Percentiles rank a stretch among this genome's conserved stretches.
Conservation (phyloP, 2,329 filamentous ascomycete genomes). For the Colletotrichum sublineola region DNA sequence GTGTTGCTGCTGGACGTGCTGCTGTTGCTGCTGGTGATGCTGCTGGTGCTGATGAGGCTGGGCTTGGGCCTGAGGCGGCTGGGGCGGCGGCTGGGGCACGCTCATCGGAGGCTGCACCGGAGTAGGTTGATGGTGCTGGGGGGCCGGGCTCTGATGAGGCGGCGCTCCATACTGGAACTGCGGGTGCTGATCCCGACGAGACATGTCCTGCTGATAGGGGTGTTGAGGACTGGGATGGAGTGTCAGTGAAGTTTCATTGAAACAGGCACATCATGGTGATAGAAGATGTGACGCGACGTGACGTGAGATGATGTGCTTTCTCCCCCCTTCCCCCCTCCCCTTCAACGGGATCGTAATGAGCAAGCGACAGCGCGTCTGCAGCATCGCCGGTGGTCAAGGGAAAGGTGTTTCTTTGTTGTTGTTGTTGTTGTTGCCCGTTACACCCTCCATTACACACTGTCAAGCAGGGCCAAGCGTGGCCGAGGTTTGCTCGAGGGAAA, state of each 20-base stretch:
- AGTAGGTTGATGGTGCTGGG: slow-evolving; percentile 54
- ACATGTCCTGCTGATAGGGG: slow-evolving; percentile 66
- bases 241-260: slow-evolving; percentile 38
- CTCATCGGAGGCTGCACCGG: slow-evolving; percentile 60
- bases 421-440: slow-evolving; percentile 38
- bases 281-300: background rate
- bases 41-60: slow-evolving; percentile 49
- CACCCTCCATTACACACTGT: slow-evolving; percentile 30
- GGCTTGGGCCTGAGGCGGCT: slow-evolving; percentile 50
- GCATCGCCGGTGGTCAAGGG: slow-evolving; percentile 7
- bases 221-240: slow-evolving; percentile 56
- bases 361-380: slow-evolving; percentile 13
- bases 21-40: slow-evolving; percentile 51
- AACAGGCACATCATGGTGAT: slow-evolving; percentile 18
- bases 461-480: slow-evolving; percentile 27
- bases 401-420: slow-evolving; percentile 13
- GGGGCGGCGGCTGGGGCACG: slow-evolving; percentile 55
- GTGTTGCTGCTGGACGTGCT: slow-evolving; percentile 46
- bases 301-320: background rate
- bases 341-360: background rate
- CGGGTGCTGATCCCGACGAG: slow-evolving; percentile 59
- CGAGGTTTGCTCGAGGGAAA: slow-evolving; percentile 32
- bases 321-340: background rate
- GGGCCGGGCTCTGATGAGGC: slow-evolving; percentile 55
- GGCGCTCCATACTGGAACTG: slow-evolving; percentile 58